phyloP scores from a whole-genome alignment of 495 filamentous ascomycete species.

The Parachaetomium inaequale region DNA sequence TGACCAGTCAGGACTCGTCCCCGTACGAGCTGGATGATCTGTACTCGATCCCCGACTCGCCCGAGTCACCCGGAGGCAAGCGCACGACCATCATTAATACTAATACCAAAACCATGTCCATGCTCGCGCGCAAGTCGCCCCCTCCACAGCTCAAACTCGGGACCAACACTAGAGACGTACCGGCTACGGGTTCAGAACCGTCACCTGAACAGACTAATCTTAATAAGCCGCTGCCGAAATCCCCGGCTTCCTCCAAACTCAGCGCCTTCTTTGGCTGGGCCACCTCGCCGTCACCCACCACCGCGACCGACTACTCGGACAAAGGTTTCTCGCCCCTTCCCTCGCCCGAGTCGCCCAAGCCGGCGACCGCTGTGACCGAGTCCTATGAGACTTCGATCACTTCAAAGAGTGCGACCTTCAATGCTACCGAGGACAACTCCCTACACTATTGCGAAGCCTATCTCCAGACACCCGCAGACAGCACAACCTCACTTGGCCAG shows the following conservation, averaged over 20 bases:
- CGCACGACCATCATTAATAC: slow-evolving; percentile 30
- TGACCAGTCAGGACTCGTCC: slow-evolving; percentile 32
- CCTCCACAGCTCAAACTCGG: slow-evolving; percentile 49
- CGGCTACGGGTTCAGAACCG: slow-evolving; percentile 19
- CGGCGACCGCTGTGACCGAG: slow-evolving; percentile 28
- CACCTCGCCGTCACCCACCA: slow-evolving; percentile 41
- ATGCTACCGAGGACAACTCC: slow-evolving; percentile 32
- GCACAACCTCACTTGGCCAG: slow-evolving; percentile 37
- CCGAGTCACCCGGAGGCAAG: slow-evolving; percentile 22
- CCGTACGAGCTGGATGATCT: slow-evolving; percentile 33
- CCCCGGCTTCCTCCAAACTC: slow-evolving; percentile 50
- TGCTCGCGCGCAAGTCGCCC: slow-evolving; percentile 43
- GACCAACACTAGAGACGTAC: slow-evolving; percentile 31
- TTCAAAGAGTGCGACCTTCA: slow-evolving; percentile 31
- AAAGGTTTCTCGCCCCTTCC: slow-evolving; percentile 49
- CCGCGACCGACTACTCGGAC: slow-evolving; percentile 46
- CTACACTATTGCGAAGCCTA: slow-evolving; percentile 46
- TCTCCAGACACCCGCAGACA: slow-evolving; percentile 44
- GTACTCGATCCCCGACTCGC: slow-evolving; percentile 26
- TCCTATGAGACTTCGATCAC: slow-evolving; percentile 41
- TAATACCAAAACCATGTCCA: slow-evolving; percentile 43
- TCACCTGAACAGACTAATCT: slow-evolving; percentile 31
- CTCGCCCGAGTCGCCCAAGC: slow-evolving; percentile 43
- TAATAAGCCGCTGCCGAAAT: slow-evolving; percentile 52
- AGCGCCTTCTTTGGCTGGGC: slow-evolving; percentile 53